phyloP scores from a whole-genome alignment of 148 eudicot species.

The Mesembryanthemum crystallinum region DNA sequence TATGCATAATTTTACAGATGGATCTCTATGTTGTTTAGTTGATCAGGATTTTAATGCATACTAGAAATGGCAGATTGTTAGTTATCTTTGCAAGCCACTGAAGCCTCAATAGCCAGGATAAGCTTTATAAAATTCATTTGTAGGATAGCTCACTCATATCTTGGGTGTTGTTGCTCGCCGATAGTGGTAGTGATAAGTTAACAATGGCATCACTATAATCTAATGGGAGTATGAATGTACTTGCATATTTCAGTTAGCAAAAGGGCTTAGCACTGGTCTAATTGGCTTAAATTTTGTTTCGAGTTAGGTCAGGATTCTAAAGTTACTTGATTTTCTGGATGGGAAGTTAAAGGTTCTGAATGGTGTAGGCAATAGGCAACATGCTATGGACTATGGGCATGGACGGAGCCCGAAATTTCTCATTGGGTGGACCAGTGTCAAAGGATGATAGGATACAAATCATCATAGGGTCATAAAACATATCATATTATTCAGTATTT shows the following conservation, averaged over 20 bases:
- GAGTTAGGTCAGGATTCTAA: background rate
- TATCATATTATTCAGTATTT: too few species aligned
- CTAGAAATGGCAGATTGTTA: background rate
- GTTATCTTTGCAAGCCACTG: background rate
- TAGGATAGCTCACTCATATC: too few species aligned
- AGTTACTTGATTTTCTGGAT: background rate
- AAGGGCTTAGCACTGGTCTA: background rate
- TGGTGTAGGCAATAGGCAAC: background rate
- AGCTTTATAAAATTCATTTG: background rate
- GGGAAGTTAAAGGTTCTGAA: background rate
- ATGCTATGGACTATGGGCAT: background rate
- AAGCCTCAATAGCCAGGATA: background rate
- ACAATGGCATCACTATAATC: background rate
- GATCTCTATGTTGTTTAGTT: background rate
- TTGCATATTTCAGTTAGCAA: background rate
- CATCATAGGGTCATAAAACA: too few species aligned
- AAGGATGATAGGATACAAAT: too few species aligned
- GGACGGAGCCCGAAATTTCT: too few species aligned
- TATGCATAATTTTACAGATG: background rate
- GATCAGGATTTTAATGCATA: background rate
- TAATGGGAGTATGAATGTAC: background rate
- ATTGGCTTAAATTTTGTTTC: background rate
- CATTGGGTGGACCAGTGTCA: too few species aligned
- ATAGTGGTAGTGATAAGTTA: background rate
- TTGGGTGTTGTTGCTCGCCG: too few species aligned